Conservation (phyloP, 768 basidiomycete genomes). For the Suillus brevipes region DNA sequence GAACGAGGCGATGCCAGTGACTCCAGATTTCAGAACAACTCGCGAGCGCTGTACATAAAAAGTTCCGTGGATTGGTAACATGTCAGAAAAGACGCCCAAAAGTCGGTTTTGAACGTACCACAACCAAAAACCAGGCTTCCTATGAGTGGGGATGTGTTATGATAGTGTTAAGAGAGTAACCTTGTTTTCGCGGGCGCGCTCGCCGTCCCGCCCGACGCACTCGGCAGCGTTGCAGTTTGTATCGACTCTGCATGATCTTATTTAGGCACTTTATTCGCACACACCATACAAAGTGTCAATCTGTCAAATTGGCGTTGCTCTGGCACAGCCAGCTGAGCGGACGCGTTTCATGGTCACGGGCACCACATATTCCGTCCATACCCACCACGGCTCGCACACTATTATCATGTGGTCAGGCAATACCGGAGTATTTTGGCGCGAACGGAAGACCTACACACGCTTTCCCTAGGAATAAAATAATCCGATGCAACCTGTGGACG, state of each 20-base stretch:
- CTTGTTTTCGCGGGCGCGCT: neutral
- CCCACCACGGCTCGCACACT: neutral
- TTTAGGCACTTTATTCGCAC: slow-evolving; percentile 2
- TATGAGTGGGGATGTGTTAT: neutral
- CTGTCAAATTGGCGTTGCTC: neutral
- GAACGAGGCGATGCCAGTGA: neutral
- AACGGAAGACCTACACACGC: neutral
- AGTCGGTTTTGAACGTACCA: neutral
- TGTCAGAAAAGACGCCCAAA: slow-evolving; percentile 12
- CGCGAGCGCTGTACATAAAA: slow-evolving; percentile 7
- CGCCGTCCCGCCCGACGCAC: neutral
- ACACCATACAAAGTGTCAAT: neutral
- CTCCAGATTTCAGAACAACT: neutral
- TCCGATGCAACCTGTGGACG: neutral
- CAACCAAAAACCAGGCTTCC: neutral
- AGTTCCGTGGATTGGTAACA: slow-evolving; percentile 4
- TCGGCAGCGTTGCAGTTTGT: neutral
- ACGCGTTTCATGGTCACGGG: neutral
- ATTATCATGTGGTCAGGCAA: neutral
- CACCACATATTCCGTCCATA: neutral
- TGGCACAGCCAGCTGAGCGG: neutral
- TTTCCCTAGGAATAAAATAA: neutral
- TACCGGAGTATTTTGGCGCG: neutral
- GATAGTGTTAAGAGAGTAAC: neutral
- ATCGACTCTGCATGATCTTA: neutral